Base-by-base conservation (phyloP, 2,329 filamentous ascomycete species). In the Fusarium camptoceras region DNA sequence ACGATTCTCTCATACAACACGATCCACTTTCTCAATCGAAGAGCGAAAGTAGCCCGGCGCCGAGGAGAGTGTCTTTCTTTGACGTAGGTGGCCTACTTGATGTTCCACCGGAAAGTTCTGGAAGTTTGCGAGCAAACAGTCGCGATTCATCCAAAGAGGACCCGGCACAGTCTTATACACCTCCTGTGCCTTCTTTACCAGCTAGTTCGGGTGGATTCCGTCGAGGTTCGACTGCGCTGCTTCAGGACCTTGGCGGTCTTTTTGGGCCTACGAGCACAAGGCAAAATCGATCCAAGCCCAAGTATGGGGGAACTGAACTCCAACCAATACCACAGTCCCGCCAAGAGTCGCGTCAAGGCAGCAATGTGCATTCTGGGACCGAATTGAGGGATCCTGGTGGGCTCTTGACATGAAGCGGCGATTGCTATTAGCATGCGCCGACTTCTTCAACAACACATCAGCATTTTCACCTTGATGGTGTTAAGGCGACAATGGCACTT, bases 41-140 rank as follows among this genome's bases (percentile, higher is more conserved):
- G 50, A 68, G 56, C 16, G 51, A 77, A 63, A 28, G 70, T 50
- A 14, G 64, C 44, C 37, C 44, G 12, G 67, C 71, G 15, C 76
- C 70, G 12, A 76, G 75, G 43, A 75, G 86, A 48, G 88, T 96
- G 7, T 93, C 92, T 0, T 95, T 97, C 78, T 94, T 95, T 73
- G 94, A 97, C 71, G 91, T 94, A 2, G 94, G 94, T 24, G 93
- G 92, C 1, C 81, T 97, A 0, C 82, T 97, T 1, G 88, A 91
- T 8, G 84, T 84, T 20, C 68, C 80, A 3, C 70, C 72, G 9
- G 75, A 75, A 51, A 76, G 77, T 65, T 78, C 73, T 53, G 73
- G 74, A 27, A 79, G 77, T 48, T 73, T 79, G 49, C 76, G 80
- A 42, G 79, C 81, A 14, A 81, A 81, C 30, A 86, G 84, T 66